These are phyloP conservation scores for Zygoascus sp. DNA, from an alignment of 1,139 yeast genomes.

Conservation along the genomic window DNA sequence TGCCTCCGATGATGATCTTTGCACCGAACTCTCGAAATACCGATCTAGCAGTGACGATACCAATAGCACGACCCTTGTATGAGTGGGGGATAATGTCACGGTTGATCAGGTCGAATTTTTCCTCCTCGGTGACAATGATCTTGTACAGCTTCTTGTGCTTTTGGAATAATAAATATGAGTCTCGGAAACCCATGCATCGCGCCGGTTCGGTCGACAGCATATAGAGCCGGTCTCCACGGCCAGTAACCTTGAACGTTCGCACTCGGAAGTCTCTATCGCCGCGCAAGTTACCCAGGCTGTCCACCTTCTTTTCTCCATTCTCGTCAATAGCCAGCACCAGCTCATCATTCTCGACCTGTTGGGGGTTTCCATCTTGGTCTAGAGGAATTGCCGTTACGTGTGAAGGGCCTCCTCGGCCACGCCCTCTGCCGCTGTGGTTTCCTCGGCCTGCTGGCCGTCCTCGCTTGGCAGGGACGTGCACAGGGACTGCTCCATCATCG, in stretches of 20 bases:
- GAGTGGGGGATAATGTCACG: constrained; percentile 84
- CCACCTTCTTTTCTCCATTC: constrained; percentile 73
- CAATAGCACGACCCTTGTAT: constrained; percentile 85
- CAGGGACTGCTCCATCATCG: constrained; percentile 18
- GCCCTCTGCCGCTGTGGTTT: constrained; percentile 23
- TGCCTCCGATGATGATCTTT: constrained; percentile 72
- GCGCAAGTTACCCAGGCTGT: constrained; percentile 56
- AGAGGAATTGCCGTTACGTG: constrained; percentile 28
- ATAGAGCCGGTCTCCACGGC: constrained; percentile 67
- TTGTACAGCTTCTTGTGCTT: constrained; percentile 73
- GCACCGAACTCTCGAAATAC: constrained; percentile 93
- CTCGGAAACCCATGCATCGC: constrained; percentile 88
- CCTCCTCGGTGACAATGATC: constrained; percentile 68
- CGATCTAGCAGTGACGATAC: constrained; percentile 85
- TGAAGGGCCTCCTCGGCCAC: constrained; percentile 21
- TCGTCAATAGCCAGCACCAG: constrained; percentile 75
- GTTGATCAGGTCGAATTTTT: constrained; percentile 76
- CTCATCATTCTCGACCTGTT: constrained; percentile 70
- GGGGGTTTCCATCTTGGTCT: constrained; percentile 44
- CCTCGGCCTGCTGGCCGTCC: constrained; percentile 23
- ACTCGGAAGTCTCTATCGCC: constrained; percentile 81
- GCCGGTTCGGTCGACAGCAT: constrained; percentile 98
- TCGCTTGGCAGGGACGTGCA: constrained; percentile 22
- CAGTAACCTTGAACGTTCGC: constrained; percentile 72
- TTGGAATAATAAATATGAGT: constrained; percentile 84